A percentile compares a stretch with the other conserved stretches of the same genome.
These are phyloP conservation scores for Penicillium sclerotiorum DNA, from an alignment of 2,329 filamentous ascomycete species.

Conservation along the genomic window DNA sequence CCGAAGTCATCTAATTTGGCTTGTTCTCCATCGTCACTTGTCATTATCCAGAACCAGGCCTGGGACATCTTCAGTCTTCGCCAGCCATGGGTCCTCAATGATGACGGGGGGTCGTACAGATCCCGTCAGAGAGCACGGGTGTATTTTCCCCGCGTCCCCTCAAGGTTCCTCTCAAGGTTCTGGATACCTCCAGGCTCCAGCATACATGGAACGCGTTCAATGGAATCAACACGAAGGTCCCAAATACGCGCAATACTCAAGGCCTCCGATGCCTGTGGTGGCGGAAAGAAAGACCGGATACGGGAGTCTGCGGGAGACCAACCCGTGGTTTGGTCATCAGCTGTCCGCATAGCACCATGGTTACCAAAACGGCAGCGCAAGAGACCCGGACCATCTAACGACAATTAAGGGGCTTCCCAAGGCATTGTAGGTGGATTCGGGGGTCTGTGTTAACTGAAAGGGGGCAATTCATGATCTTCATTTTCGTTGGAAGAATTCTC, in stretches of 20 bases:
- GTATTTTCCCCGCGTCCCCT: no score
- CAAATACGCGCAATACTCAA: background rate
- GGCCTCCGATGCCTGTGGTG: slow-evolving; percentile 10
- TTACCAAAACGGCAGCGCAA: background rate
- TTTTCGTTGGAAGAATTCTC: background rate
- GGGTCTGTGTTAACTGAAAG: no score
- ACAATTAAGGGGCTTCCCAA: background rate
- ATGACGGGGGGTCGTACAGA: no score
- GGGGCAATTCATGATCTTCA: no score
- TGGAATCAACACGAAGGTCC: background rate
- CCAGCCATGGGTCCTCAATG: background rate
- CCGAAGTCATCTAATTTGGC: background rate
- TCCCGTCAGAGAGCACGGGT: no score
- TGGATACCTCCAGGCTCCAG: background rate
- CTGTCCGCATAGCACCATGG: background rate
- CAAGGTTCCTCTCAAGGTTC: background rate
- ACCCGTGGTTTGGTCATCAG: slow-evolving; percentile 19
- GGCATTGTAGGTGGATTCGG: background rate
- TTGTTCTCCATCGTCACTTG: background rate
- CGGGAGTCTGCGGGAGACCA: slow-evolving; percentile 24
- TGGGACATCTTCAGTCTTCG: background rate
- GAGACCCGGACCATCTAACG: no score
- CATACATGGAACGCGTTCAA: background rate
- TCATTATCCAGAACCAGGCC: background rate
- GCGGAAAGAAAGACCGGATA: slow-evolving; percentile 24